Base-by-base conservation (phyloP, 352 stramenopile genomes). In the Phytophthora europaea region DNA sequence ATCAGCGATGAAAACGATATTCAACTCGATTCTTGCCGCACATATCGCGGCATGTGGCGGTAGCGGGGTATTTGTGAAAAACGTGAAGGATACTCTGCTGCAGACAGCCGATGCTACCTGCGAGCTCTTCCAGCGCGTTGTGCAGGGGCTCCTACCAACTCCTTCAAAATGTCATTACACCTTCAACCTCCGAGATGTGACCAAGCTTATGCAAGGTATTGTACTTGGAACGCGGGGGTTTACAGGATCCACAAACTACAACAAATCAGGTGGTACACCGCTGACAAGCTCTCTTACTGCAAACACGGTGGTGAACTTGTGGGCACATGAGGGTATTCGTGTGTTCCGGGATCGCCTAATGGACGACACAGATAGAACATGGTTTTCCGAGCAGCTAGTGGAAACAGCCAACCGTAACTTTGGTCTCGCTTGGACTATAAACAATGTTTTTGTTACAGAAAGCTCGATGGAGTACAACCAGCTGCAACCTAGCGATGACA, bases 321-420 rank as follows among this genome's bases (percentile, higher is more conserved):
- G 95, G 92, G 83, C 92, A 22, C 94, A 99, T 61, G 96, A 99
- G 67, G 87, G 75, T 34, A 86, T 94, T 64, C 81, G 96, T 2
- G 94, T 99, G 3, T 99, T 99, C 60, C 92, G 96, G 18, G 95
- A 99, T 67, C 93, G 95, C 8, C 70, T 99, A 3, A 89, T 95
- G 40, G 93, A 93, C 16, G 80, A 78, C 4, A 64, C 61, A 3
- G 95, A 99, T 60, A 91, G 97, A 66, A 57, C 70, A 26, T 98
- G 92, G 90, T 92, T 99, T 62, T 93, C 91, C 0, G 80, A 96
- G 23, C 80, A 95, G 31, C 79, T 98, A 1, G 73, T 97, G 3
- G 57, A 80, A 38, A 72, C 98, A 10, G 72, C 85, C 2, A 93
- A 92, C 20, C 66, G 75, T 36, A 58, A 70, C 0, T 94, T 98